A percentile compares a stretch with the other conserved stretches of the same genome.
Conservation (phyloP, 2,329 filamentous ascomycete species). For the Botryotinia calthae region DNA sequence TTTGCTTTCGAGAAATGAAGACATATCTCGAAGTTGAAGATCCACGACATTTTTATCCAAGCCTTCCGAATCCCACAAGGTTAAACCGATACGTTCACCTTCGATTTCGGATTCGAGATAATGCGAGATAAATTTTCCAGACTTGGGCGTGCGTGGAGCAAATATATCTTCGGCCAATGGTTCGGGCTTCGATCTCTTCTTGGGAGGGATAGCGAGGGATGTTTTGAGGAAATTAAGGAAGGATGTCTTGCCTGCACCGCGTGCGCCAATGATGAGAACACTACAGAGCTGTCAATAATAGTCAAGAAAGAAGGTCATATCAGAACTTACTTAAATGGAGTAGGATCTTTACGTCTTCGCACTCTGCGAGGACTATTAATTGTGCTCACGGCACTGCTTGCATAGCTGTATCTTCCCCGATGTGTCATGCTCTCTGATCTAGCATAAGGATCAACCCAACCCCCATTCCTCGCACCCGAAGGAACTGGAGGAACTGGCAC, state of each 20-base stretch:
- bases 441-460: constrained; percentile 72
- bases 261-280: constrained; percentile 84
- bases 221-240: constrained; percentile 95
- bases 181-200: constrained; percentile 58
- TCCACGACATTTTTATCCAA: constrained; percentile 94
- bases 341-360: constrained; percentile 92
- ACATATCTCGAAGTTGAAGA: constrained; percentile 87
- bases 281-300: constrained; percentile 48
- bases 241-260: constrained; percentile 88
- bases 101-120: constrained; percentile 96
- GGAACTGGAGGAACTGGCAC: constrained; percentile 59
- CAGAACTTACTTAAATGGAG: constrained; percentile 90
- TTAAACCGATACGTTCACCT: constrained; percentile 84
- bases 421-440: constrained; percentile 94
- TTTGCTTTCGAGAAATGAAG: constrained; percentile 91
- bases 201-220: constrained; percentile 76
- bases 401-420: constrained; percentile 93
- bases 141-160: constrained; percentile 38
- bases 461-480: constrained; percentile 41
- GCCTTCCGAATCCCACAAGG: constrained; percentile 94
- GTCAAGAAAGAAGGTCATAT: neutral
- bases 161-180: constrained; percentile 53
- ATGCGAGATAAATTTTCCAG: constrained; percentile 75
- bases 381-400: constrained; percentile 84
- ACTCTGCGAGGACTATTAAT: constrained; percentile 91